Conservation (phyloP, 1,139 yeast species). For the Blastobotrys ciferrii region DNA sequence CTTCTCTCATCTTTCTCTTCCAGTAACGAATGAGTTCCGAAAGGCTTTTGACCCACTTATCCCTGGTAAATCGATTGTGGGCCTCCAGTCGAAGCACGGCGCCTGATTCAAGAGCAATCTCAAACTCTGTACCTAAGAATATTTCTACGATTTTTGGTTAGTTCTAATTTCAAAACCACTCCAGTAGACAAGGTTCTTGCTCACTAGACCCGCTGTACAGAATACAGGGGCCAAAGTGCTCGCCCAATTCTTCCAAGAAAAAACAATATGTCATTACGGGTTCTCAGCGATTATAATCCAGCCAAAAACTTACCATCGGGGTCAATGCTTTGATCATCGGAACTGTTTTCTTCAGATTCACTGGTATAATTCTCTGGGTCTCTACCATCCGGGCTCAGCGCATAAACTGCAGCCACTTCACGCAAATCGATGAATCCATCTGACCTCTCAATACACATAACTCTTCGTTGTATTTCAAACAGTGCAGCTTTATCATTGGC, state of each 20-base stretch:
- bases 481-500: conserved; percentile 56
- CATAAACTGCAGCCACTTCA: conserved; percentile 36
- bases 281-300: too few relatives aligned
- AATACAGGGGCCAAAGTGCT: too few relatives aligned
- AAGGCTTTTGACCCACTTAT: conserved; percentile 64
- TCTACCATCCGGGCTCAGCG: conserved; percentile 8
- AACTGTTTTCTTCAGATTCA: conserved; percentile 9
- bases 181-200: too few relatives aligned
- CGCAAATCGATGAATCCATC: conserved; percentile 61
- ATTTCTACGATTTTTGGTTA: not conserved
- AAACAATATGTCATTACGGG: too few relatives aligned
- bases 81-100: conserved; percentile 54
- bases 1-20: conserved; percentile 49
- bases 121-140: conserved; percentile 37
- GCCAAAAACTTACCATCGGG: conserved; percentile 22
- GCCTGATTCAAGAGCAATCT: conserved; percentile 48
- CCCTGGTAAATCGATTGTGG: conserved; percentile 47
- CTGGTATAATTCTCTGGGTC: not conserved
- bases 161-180: too few relatives aligned
- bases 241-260: too few relatives aligned
- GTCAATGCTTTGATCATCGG: conserved; percentile 14
- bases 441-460: conserved; percentile 55
- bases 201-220: conserved; percentile 14
- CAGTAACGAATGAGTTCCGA: conserved; percentile 54
- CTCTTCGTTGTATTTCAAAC: conserved; percentile 61